Conservation (phyloP, 2,329 filamentous ascomycete species). For the Arthrobotrys musiformis region DNA sequence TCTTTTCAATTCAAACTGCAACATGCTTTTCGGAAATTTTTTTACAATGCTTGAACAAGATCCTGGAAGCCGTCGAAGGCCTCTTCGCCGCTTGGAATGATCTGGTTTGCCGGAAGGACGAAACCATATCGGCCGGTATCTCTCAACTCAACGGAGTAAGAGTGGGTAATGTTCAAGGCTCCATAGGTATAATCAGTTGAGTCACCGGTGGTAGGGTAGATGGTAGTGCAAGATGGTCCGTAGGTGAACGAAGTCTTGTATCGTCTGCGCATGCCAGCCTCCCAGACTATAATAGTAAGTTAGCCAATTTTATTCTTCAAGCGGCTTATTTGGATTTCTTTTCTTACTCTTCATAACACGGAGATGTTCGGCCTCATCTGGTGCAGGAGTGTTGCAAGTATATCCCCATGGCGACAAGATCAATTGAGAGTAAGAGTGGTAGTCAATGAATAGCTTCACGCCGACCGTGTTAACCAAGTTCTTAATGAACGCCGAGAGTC, state of each 20-base stretch:
- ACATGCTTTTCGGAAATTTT: conserved; percentile 61
- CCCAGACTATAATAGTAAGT: conserved; percentile 59
- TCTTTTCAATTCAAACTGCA: not conserved
- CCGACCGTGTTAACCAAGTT: conserved; percentile 61
- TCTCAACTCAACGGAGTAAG: conserved; percentile 67
- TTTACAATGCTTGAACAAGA: conserved; percentile 63
- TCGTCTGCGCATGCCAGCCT: conserved; percentile 69
- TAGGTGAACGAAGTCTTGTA: conserved; percentile 65
- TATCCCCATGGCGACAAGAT: conserved; percentile 47
- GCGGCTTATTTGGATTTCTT: not conserved
- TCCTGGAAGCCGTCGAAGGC: conserved; percentile 64
- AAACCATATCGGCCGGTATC: conserved; percentile 67
- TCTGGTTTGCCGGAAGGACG: conserved; percentile 66
- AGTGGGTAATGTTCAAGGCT: conserved; percentile 63
- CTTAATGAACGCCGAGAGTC: conserved; percentile 66
- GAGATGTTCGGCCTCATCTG: conserved; percentile 31
- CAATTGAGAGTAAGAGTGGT: conserved; percentile 73
- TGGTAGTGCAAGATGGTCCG: conserved; percentile 70
- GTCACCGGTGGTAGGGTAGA: conserved; percentile 69
- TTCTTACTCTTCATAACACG: conserved; percentile 66
- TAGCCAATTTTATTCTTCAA: not conserved
- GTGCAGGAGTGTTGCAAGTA: conserved; percentile 30
- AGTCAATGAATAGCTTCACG: conserved; percentile 70
- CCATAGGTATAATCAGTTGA: conserved; percentile 65
- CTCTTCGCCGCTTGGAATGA: conserved; percentile 65